Conservation (phyloP, 129 eudicot genomes). For the Daucus carota region DH1_v3.0 NC_030382.2:41073501-41074000, state of each 20-base stretch:
- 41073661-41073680: conserved; percentile 14
- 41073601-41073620: background rate
- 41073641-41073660: background rate
- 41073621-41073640: background rate
- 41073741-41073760: conserved; percentile 52
- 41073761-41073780: conserved; percentile 45
- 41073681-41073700: conserved; percentile 55
- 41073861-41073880: background rate
- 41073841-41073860: background rate
- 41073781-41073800: conserved; percentile 43
- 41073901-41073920: background rate
- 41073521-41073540: background rate
- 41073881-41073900: background rate
- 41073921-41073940: background rate
- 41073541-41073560: background rate
- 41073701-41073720: conserved; percentile 57
- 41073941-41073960: conserved; percentile 45
- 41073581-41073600: background rate
- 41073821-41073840: conserved; percentile 11
- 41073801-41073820: conserved; percentile 76
- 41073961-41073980: conserved; percentile 37
- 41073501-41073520: background rate
- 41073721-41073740: conserved; percentile 38
- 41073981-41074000: conserved; percentile 55
- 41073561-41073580: too few species aligned